These are phyloP conservation scores for Jasminum sambac DNA, from an alignment of 257 asterid genomes.

Conservation along the genomic window DNA sequence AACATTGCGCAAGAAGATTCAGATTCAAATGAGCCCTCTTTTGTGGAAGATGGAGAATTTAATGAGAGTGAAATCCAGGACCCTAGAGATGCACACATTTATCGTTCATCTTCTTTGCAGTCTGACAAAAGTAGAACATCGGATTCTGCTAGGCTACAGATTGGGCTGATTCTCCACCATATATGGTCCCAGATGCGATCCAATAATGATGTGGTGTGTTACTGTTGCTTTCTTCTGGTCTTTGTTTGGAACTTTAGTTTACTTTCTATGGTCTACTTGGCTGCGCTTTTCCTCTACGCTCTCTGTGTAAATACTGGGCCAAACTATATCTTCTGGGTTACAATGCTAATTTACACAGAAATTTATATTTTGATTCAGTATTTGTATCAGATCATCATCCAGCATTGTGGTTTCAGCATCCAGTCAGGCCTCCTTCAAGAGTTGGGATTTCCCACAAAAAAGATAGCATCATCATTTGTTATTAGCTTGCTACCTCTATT, in stretches of 20 bases:
- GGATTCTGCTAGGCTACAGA: slow-evolving; percentile 68
- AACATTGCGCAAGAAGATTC: slow-evolving; percentile 77
- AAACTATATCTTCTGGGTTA: slow-evolving; percentile 84
- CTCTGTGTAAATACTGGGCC: slow-evolving; percentile 97
- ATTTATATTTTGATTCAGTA: slow-evolving; percentile 81
- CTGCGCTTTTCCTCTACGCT: slow-evolving; percentile 82
- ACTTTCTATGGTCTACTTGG: slow-evolving; percentile 93
- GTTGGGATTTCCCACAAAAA: slow-evolving; percentile 80
- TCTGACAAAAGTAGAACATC: slow-evolving; percentile 79
- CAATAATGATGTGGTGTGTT: slow-evolving; percentile 91
- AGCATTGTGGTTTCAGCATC: slow-evolving; percentile 88
- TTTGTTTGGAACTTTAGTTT: slow-evolving; percentile 97
- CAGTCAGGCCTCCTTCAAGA: slow-evolving; percentile 64
- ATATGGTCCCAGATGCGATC: slow-evolving; percentile 95
- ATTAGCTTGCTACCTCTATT: slow-evolving; percentile 84
- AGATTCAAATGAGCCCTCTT: slow-evolving; percentile 60
- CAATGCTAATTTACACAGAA: slow-evolving; percentile 88
- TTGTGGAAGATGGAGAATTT: slow-evolving; percentile 41
- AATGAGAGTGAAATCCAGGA: slow-evolving; percentile 38
- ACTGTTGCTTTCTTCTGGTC: slow-evolving; percentile 80
- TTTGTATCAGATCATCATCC: slow-evolving; percentile 84
- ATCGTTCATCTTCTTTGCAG: slow-evolving; percentile 68
- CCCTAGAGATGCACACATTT: slow-evolving; percentile 34
- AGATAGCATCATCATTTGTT: slow-evolving; percentile 81
- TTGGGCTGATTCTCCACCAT: slow-evolving; percentile 74